These are phyloP conservation scores for Cymbopogon flexuosus DNA, from an alignment of 202 grass and related monocot species.

Conservation along the genomic window DNA sequence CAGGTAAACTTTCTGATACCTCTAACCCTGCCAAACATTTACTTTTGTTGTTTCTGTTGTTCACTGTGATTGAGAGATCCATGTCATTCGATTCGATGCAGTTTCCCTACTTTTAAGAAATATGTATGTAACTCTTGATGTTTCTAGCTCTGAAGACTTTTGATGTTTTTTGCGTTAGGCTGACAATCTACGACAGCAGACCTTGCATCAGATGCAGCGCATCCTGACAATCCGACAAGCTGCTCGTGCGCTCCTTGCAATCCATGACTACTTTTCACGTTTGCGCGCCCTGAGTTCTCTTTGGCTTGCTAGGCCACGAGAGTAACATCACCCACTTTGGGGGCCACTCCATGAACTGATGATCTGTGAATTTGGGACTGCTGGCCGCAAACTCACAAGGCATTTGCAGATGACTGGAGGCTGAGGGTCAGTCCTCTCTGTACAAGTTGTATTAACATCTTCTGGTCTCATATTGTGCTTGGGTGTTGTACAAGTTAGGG, in stretches of 20 bases:
- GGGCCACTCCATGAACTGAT: slow-evolving; percentile 21
- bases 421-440: slow-evolving; percentile 22
- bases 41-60: not conserved
- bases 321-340: slow-evolving; percentile 26
- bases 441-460: slow-evolving; percentile 44
- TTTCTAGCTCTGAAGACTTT: slow-evolving; percentile 24
- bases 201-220: slow-evolving; percentile 71
- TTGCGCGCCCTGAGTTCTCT: slow-evolving; percentile 78
- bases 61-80: not conserved
- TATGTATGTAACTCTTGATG: not conserved
- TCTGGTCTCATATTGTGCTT: slow-evolving; percentile 33
- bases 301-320: slow-evolving; percentile 71
- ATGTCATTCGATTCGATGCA: not conserved
- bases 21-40: not conserved
- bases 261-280: slow-evolving; percentile 75
- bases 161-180: slow-evolving; percentile 43
- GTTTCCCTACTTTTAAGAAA: slow-evolving; percentile 11
- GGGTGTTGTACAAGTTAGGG: slow-evolving; percentile 54
- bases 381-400: not conserved
- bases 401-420: slow-evolving; percentile 33
- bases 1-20: slow-evolving; percentile 46
- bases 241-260: slow-evolving; percentile 57
- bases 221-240: slow-evolving; percentile 73
- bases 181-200: slow-evolving; percentile 80
- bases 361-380: slow-evolving; percentile 19